phyloP scores from a whole-genome alignment of 768 basidiomycete species.

The Lactifluus piperatus region DNA sequence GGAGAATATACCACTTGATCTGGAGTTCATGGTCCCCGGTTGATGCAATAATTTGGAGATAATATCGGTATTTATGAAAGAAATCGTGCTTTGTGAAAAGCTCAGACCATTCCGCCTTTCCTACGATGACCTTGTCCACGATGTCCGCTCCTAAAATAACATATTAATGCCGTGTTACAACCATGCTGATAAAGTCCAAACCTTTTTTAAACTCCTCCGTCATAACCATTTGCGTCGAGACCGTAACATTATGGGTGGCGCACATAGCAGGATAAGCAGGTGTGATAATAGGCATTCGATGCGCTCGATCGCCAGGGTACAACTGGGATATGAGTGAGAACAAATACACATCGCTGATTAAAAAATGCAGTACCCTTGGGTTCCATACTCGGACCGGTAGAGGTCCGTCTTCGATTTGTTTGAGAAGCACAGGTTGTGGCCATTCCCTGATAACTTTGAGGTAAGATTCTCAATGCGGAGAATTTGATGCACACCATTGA shows the following conservation, averaged over 20 bases:
- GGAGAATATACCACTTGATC: slow-evolving; percentile 75
- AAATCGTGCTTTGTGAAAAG: slow-evolving; percentile 95
- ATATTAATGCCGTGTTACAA: slow-evolving; percentile 14
- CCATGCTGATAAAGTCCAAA: slow-evolving; percentile 22
- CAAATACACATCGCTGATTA: background rate
- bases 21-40: slow-evolving; percentile 78
- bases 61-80: slow-evolving; percentile 94
- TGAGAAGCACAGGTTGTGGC: slow-evolving; percentile 96
- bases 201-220: slow-evolving; percentile 94
- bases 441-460: slow-evolving; percentile 60
- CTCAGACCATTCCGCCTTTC: slow-evolving; percentile 80
- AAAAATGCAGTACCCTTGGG: slow-evolving; percentile 58
- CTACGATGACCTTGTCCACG: slow-evolving; percentile 85
- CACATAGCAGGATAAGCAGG: slow-evolving; percentile 99
- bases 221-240: slow-evolving; percentile 93
- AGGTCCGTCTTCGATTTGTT: slow-evolving; percentile 94
- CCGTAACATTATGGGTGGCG: slow-evolving; percentile 95
- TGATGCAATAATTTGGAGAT: slow-evolving; percentile 91
- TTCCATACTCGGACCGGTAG: slow-evolving; percentile 96
- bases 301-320: slow-evolving; percentile 87
- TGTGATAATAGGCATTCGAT: slow-evolving; percentile 99
- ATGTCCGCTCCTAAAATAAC: slow-evolving; percentile 74
- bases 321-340: slow-evolving; percentile 38
- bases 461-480: background rate
- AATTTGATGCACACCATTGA: slow-evolving; percentile 60